phyloP scores from a whole-genome alignment of 2,329 filamentous ascomycete species.

The Didymella arachidicola region DNA sequence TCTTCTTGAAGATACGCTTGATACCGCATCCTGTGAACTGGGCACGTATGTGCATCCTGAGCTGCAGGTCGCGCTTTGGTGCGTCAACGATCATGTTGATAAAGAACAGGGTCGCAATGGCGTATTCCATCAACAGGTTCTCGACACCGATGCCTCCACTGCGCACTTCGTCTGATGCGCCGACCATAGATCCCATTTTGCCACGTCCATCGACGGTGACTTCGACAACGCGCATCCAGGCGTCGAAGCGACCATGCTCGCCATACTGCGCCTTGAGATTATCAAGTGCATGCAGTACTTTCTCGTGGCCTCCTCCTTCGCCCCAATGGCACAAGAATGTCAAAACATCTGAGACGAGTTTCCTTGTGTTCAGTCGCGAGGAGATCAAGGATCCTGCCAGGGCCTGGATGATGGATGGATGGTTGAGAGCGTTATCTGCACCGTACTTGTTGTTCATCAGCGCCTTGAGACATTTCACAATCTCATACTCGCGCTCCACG shows the following conservation, averaged over 20 bases:
- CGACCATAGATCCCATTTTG: conserved; percentile 98
- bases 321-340: conserved; percentile 97
- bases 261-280: conserved; percentile 85
- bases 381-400: conserved; percentile 87
- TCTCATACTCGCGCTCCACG: conserved; percentile 92
- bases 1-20: conserved; percentile 92
- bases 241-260: conserved; percentile 95
- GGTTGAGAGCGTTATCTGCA: conserved; percentile 89
- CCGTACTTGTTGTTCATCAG: conserved; percentile 99
- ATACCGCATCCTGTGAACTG: conserved; percentile 97
- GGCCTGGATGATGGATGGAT: conserved; percentile 89
- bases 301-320: conserved; percentile 85
- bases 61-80: conserved; percentile 84
- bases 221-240: conserved; percentile 98
- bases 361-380: conserved; percentile 86
- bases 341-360: conserved; percentile 93
- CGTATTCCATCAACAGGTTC: conserved; percentile 98
- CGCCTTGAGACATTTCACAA: conserved; percentile 95
- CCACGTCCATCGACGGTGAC: conserved; percentile 95
- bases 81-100: conserved; percentile 97
- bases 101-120: conserved; percentile 90
- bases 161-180: conserved; percentile 93
- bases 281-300: conserved; percentile 93
- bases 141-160: conserved; percentile 98
- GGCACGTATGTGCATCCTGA: conserved; percentile 91